Evolutionary conservation across 2,329 filamentous ascomycete species (phyloP).

Genomic region (Xylariomycetidae sp.): DNA sequence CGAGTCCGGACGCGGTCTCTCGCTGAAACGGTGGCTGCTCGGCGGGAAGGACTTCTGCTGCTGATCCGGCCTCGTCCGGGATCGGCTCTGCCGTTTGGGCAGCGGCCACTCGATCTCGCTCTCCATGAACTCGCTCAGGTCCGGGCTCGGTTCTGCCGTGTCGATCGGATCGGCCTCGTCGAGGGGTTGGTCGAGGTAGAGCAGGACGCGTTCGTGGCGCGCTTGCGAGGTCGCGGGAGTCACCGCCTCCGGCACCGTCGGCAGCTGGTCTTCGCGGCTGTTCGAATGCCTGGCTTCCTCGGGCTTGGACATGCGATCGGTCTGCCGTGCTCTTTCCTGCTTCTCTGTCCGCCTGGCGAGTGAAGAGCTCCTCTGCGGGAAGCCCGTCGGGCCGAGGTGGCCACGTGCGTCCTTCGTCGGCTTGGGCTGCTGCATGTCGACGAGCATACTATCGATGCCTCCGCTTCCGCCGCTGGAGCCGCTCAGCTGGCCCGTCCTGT

Average conservation of each 20-base stretch:
- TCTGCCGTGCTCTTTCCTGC: no score
- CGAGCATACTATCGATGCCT: no score
- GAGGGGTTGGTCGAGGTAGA: conserved; percentile 28
- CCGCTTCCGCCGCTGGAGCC: conserved; percentile 5
- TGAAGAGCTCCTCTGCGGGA: no score
- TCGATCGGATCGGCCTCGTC: conserved; percentile 20
- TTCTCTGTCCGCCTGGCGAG: no score
- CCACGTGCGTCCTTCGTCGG: no score
- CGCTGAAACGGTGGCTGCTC: conserved; percentile 1
- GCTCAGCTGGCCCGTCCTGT: conserved; percentile 14
- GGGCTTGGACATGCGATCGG: no score
- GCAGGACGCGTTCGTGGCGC: conserved; percentile 25
- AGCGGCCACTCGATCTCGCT: conserved; percentile 18
- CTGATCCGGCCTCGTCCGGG: conserved; percentile 8
- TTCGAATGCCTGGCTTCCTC: no score
- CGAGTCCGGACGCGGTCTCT: conserved; percentile 13
- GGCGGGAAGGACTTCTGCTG: not conserved
- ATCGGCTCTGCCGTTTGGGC: conserved; percentile 16
- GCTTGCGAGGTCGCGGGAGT: no score
- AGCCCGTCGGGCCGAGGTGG: no score
- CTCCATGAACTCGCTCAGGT: conserved; percentile 35
- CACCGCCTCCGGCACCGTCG: no score
- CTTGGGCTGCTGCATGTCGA: no score
- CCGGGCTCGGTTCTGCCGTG: conserved; percentile 22
- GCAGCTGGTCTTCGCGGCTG: no score